Base-by-base conservation (phyloP, 306 rosid genomes). In the Herpetospermum pedunculosum region DNA sequence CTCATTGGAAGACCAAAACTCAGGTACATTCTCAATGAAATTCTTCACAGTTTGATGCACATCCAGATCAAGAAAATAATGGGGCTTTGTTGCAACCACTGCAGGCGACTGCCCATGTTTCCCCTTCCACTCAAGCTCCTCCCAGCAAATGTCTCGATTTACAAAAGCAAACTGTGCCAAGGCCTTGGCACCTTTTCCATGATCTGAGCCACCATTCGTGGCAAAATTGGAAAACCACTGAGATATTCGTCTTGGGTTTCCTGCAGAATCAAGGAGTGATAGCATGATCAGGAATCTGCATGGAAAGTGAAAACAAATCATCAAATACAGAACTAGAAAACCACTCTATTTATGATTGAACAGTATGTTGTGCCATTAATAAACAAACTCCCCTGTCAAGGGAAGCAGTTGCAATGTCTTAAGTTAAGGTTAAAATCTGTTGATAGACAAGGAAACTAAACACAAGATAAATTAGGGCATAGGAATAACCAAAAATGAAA, bases 101-200 rank as follows among this genome's bases (percentile, higher is more conserved):
- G 96, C 98, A 1, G 97, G 98, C 19, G 98, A 91, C 64, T 91
- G 98, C 77, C 98, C 98, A 80, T 93, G 98, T 77, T 87, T 91
- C 75, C 98, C 98, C 77, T 88, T 89, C 98, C 96, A 89, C 90
- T 90, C 96, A 64, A 91, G 88, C 84, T 93, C 98, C 80, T 91
- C 97, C 97, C 98, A 93, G 80, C 94, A 91, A 68, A 85, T 88
- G 83, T 93, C 95, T 77, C 96, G 85, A 84, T 91, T 77, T 71
- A 80, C 83, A 75, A 93, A 93, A 60, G 97, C 88, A 83, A 91
- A 93, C 64, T 91, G 92, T 14, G 96, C 80, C 71, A 93, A 77
- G 0, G 94, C 97, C 81, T 82, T 91, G 35, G 86, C 89, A 70
- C 98, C 94, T 79, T 84, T 87, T 69, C 92, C 87, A 68, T 82